These are phyloP conservation scores for Cornus kousa DNA, from an alignment of 148 eudicot genomes.

Conservation along the genomic window DNA sequence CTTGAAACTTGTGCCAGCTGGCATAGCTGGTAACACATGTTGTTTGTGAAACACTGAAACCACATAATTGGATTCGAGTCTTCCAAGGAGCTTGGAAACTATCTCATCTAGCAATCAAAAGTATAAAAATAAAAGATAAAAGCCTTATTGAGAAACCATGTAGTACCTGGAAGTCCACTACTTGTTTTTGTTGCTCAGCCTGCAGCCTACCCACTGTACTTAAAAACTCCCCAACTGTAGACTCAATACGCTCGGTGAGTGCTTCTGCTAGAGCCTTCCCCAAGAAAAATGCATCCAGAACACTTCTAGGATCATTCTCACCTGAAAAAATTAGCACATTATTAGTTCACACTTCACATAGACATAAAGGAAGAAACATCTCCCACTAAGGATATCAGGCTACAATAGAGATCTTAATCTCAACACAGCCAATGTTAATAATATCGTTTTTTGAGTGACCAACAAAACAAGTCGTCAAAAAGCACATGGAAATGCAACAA, in stretches of 20 bases:
- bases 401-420: too few relatives aligned
- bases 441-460: too few relatives aligned
- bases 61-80: too few relatives aligned
- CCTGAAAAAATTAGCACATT: conserved; percentile 40
- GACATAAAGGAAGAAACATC: too few relatives aligned
- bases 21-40: too few relatives aligned
- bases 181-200: conserved; percentile 94
- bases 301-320: conserved; percentile 61
- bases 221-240: conserved; percentile 84
- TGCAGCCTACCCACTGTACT: conserved; percentile 86
- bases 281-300: conserved; percentile 96
- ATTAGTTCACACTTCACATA: too few relatives aligned
- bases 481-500: neutral
- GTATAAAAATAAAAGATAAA: too few relatives aligned
- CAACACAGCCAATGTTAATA: too few relatives aligned
- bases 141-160: neutral
- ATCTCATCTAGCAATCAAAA: too few relatives aligned
- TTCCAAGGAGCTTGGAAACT: neutral
- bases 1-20: neutral
- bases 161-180: conserved; percentile 78
- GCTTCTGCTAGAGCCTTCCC: conserved; percentile 96
- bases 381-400: too few relatives aligned
- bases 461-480: neutral
- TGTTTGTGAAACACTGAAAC: neutral
- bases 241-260: conserved; percentile 78